Percentiles rank a stretch among this genome's conserved stretches.
phyloP scores from a whole-genome alignment of 306 rosid genomes.

The Elaeagnus macrophylla region DNA sequence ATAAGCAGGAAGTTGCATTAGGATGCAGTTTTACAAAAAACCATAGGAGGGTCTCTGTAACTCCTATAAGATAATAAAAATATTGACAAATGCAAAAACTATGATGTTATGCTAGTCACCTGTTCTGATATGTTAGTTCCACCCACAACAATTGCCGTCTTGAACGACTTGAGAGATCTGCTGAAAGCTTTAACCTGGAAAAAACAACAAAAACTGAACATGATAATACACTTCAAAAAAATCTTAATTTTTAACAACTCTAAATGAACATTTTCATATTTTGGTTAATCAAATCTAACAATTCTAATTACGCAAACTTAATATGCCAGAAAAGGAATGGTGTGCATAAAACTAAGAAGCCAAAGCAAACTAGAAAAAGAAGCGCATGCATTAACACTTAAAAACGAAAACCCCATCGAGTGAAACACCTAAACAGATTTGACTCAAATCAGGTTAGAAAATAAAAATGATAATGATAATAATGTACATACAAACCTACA shows the following conservation, averaged over 20 bases:
- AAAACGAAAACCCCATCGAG: background rate
- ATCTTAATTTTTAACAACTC: background rate
- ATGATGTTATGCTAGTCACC: slow-evolving; percentile 36
- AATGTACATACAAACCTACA: slow-evolving; percentile 2
- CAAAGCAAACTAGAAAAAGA: background rate
- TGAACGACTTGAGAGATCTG: slow-evolving; percentile 58
- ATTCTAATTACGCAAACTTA: background rate
- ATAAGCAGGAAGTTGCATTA: background rate
- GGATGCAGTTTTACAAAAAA: no score
- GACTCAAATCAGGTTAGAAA: background rate
- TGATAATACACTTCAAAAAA: background rate
- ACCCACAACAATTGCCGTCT: slow-evolving; percentile 81
- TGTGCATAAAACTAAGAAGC: background rate
- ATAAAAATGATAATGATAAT: background rate
- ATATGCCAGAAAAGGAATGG: background rate
- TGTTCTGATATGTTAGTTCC: slow-evolving; percentile 77
- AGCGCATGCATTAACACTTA: background rate
- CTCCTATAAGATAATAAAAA: slow-evolving; percentile 11
- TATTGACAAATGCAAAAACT: slow-evolving; percentile 1
- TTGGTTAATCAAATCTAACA: background rate
- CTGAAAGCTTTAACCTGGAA: slow-evolving; percentile 83
- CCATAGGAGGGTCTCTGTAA: background rate
- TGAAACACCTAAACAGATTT: background rate
- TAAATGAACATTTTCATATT: background rate
- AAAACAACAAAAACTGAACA: slow-evolving; percentile 19